A percentile compares a stretch with the other conserved stretches of the same genome.
phyloP scores from a whole-genome alignment of 495 filamentous ascomycete species.

The Aspergillus avenaceus region DNA sequence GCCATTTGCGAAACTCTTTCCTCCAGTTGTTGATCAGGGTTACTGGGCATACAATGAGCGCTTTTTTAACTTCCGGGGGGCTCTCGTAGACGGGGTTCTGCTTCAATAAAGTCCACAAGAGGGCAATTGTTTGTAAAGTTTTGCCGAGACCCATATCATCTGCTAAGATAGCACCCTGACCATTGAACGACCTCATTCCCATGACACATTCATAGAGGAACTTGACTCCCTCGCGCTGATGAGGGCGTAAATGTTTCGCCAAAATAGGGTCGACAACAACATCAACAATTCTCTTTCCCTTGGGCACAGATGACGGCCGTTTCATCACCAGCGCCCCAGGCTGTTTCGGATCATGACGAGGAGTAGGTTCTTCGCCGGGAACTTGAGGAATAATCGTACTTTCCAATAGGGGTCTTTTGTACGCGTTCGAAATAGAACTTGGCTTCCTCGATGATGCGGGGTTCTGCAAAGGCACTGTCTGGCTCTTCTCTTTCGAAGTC shows the following conservation, averaged over 20 bases:
- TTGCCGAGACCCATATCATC: conserved; percentile 85
- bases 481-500: background rate
- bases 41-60: conserved; percentile 76
- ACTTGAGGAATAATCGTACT: conserved; percentile 47
- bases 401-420: conserved; percentile 60
- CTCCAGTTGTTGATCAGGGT: conserved; percentile 79
- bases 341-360: conserved; percentile 63
- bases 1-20: conserved; percentile 77
- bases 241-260: conserved; percentile 60
- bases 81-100: conserved; percentile 68
- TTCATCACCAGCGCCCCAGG: conserved; percentile 68
- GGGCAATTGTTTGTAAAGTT: conserved; percentile 72
- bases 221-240: conserved; percentile 72
- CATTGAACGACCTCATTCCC: conserved; percentile 68
- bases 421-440: conserved; percentile 30
- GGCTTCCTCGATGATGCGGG: conserved; percentile 21
- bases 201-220: conserved; percentile 86
- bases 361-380: conserved; percentile 40
- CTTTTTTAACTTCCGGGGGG: conserved; percentile 66
- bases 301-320: conserved; percentile 50
- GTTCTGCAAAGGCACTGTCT: conserved; percentile 3
- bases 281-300: conserved; percentile 68
- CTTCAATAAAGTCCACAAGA: conserved; percentile 78
- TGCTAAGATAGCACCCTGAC: conserved; percentile 72
- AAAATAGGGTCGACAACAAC: conserved; percentile 77